Evolutionary conservation across 495 filamentous ascomycete genomes (phyloP), one percentile per base, ranked within the genome.

Genomic region (Xylaria sp.): DNA sequence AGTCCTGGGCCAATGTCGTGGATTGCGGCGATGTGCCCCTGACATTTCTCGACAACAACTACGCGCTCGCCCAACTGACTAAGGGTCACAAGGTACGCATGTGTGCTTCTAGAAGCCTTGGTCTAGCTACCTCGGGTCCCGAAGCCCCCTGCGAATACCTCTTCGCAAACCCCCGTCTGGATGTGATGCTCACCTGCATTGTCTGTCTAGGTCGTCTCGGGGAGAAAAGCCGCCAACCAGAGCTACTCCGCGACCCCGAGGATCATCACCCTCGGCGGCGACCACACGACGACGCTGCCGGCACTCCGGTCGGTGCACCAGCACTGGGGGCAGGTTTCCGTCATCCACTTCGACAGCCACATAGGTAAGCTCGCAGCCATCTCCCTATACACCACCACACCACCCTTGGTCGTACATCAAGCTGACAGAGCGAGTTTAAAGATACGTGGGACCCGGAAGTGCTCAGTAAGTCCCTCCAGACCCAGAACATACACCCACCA

Each of bases 381-480:
- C 35, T 53, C 9, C 44, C 33, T 3, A 24, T 15, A 11, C 11
- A 6, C 15, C 17, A 4, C 6, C 26, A 11, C 11, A 6, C 15
- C 17, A 4, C 6, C 26, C 0, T 31, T 46, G 7, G n/a, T 24
- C 26, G 5, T 21, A 0, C 1, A 41, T 11, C 24, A 3, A 57
- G 68, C 72, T 80, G 40, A 80, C 59, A 3, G 19, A n/a, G n/a
- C 21, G 5, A 40, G n/a, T 12, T 15, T n/a, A n/a, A n/a, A 58
- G 93, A 97, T 79, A 96, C 93, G 0, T 95, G 93, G 93, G 88
- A 93, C 75, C 93, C 93, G 3, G 84, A 88, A 0, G 79, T 81
- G 29, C 48, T 82, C 29, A 76, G 78, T 80, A 53, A 67, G 78
- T 69, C 37, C 3, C 65, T 40, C 21, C n/a, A 48, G 26, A 43